These are phyloP conservation scores for Podila clonocystis DNA, from an alignment of 192 early-diverging fungal genomes.

Conservation along the genomic window DNA sequence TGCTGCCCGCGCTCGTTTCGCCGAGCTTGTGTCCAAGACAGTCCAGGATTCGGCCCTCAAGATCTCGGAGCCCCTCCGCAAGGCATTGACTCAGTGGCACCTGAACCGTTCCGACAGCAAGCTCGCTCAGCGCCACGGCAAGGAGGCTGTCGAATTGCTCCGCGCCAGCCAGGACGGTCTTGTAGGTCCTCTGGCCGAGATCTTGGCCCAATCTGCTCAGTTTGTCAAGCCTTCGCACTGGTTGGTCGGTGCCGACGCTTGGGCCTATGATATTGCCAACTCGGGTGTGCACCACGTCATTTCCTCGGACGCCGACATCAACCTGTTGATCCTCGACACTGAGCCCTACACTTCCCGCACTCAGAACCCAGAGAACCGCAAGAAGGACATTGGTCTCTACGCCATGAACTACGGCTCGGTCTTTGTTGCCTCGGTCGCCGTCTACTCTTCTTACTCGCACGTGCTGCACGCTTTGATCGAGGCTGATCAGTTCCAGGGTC, in stretches of 20 bases:
- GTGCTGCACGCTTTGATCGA: conserved; percentile 89
- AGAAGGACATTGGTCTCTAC: conserved; percentile 96
- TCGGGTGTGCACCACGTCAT: conserved; percentile 94
- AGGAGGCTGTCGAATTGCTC: conserved; percentile 55
- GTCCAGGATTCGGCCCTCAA: conserved; percentile 63
- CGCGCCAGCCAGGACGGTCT: conserved; percentile 19
- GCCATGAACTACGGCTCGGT: conserved; percentile 93
- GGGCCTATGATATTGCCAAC: conserved; percentile 88
- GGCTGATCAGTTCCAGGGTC: conserved; percentile 90
- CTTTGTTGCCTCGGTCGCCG: conserved; percentile 92
- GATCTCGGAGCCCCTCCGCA: conserved; percentile 63
- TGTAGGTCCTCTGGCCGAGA: conserved; percentile 40
- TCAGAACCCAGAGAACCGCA: conserved; percentile 68
- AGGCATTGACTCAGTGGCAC: conserved; percentile 75
- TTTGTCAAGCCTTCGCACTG: conserved; percentile 80
- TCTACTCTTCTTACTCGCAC: conserved; percentile 89
- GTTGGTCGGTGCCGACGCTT: conserved; percentile 89
- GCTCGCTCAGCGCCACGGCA: conserved; percentile 61
- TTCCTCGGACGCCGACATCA: conserved; percentile 83
- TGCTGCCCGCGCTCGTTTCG: conserved; percentile 74
- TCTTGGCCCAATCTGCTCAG: conserved; percentile 49
- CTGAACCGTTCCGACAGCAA: conserved; percentile 63
- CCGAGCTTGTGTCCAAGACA: conserved; percentile 64
- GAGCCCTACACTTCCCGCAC: conserved; percentile 74
- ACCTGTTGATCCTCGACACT: conserved; percentile 92